Evolutionary conservation across 371 early-diverging fungal genomes (phyloP), one percentile per base, ranked within the genome.

Genomic region (Cokeromyces recurvatus): DNA sequence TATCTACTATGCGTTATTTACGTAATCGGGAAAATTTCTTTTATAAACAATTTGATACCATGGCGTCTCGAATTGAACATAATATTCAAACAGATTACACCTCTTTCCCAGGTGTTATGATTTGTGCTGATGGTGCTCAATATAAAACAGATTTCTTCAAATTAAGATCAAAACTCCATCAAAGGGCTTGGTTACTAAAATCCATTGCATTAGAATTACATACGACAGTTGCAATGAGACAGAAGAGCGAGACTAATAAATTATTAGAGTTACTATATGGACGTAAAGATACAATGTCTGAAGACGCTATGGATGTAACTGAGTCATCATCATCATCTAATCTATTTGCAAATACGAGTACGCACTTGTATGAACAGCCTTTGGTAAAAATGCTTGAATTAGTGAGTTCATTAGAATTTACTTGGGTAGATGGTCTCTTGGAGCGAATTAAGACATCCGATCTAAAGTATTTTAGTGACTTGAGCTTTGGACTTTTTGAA

Each of bases 121-220:
- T 34, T 0, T 53, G 50, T 27, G 38, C 62, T 6, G 69, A 69
- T 24, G 61, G 62, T 3, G 48, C 64, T 0, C 15, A 34, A 11
- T 38, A 64, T 42, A 46, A 49, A 15, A 68, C 64, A 25, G 78
- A 81, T 43, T 75, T 82, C 38, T 62, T 67, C 55, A 66, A 61
- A 17, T 46, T 85, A 27, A 46, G 74, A 23, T 81, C 90, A 4
- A 84, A 84, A 55, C 69, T 94, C 23, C 86, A 90, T 51, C 91
- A 91, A 51, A 85, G 91, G n/a, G 83, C 93, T 3, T 94, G 93
- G 93, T 67, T 93, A 14, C 74, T 95, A 67, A 78, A 88, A 38
- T 65, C 83, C n/a, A 63, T 91, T 12, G 92, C 94, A 0, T 59
- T 96, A 21, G 95, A 93, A 61, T 72, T 93, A 25, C 94, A 87